phyloP scores from a whole-genome alignment of 1,284 basidiomycete species.

The Fomitopsis schrenkii region DNA sequence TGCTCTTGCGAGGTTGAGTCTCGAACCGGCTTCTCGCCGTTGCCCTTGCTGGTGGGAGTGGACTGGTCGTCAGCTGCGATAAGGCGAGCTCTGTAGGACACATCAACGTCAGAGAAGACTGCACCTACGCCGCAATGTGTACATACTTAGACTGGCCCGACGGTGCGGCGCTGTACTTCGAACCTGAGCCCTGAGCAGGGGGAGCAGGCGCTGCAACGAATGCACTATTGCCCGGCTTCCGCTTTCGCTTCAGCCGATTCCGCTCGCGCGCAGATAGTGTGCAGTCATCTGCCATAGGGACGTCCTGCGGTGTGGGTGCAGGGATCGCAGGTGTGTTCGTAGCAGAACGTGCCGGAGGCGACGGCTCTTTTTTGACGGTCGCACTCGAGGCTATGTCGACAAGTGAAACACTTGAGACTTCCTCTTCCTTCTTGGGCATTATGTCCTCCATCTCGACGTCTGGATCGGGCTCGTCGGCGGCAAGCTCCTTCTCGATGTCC shows the following conservation, averaged over 20 bases:
- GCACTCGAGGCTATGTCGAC: constrained; percentile 15
- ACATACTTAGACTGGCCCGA: constrained; percentile 61
- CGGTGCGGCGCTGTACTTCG: constrained; percentile 55
- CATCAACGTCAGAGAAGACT: not conserved
- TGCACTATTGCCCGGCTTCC: constrained; percentile 80
- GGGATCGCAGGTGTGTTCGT: constrained; percentile 47
- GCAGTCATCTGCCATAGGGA: constrained; percentile 39
- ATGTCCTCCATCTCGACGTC: constrained; percentile 37
- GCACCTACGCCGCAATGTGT: not conserved
- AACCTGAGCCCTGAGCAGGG: constrained; percentile 44
- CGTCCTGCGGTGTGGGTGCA: constrained; percentile 44
- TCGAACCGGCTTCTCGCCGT: constrained; percentile 44
- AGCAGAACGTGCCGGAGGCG: constrained; percentile 27
- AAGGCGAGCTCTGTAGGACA: constrained; percentile 55
- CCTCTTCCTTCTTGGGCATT: constrained; percentile 35
- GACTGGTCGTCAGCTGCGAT: constrained; percentile 50
- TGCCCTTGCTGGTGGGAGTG: constrained; percentile 46
- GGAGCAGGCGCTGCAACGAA: constrained; percentile 70
- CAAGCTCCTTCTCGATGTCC: constrained; percentile 78
- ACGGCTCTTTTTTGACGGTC: constrained; percentile 26
- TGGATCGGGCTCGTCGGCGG: constrained; percentile 43
- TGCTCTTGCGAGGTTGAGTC: constrained; percentile 41
- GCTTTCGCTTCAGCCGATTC: constrained; percentile 88
- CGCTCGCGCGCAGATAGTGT: constrained; percentile 81
- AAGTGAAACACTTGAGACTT: constrained; percentile 21